Evolutionary conservation across 208 protist genomes (phyloP).

Genomic region (Borovskyia barvae): DNA sequence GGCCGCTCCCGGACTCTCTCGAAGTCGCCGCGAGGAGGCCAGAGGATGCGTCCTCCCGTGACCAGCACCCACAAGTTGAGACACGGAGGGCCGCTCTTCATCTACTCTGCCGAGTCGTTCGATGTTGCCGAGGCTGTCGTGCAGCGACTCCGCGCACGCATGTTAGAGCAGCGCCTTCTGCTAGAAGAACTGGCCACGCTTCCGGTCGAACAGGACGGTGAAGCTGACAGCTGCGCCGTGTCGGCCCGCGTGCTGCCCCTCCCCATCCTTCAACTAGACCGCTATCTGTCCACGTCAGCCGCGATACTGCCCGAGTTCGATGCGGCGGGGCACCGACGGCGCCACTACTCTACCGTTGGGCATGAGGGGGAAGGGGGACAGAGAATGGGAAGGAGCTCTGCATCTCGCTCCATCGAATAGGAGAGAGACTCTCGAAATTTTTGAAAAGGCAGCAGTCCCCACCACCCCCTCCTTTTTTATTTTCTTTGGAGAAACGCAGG

Average conservation of each 20-base stretch:
- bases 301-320: constrained; percentile 18
- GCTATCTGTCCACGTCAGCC: constrained; percentile 23
- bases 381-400: no score
- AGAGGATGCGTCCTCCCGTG: no score
- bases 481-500: neutral
- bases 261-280: constrained; percentile 26
- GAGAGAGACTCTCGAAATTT: no score
- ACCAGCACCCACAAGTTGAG: no score
- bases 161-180: constrained; percentile 16
- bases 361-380: no score
- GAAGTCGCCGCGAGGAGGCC: no score
- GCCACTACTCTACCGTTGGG: constrained; percentile 3
- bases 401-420: no score
- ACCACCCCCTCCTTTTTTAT: neutral
- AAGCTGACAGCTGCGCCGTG: neutral
- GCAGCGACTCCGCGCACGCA: constrained; percentile 11
- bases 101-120: constrained; percentile 38
- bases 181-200: constrained; percentile 4
- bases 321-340: constrained; percentile 2
- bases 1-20: no score
- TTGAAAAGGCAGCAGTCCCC: no score
- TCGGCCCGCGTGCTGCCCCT: constrained; percentile 13
- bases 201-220: neutral
- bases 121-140: constrained; percentile 22
- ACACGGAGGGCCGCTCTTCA: constrained; percentile 13